phyloP scores from a whole-genome alignment of 352 stramenopile species.

The Globisporangium irregulare region DNA sequence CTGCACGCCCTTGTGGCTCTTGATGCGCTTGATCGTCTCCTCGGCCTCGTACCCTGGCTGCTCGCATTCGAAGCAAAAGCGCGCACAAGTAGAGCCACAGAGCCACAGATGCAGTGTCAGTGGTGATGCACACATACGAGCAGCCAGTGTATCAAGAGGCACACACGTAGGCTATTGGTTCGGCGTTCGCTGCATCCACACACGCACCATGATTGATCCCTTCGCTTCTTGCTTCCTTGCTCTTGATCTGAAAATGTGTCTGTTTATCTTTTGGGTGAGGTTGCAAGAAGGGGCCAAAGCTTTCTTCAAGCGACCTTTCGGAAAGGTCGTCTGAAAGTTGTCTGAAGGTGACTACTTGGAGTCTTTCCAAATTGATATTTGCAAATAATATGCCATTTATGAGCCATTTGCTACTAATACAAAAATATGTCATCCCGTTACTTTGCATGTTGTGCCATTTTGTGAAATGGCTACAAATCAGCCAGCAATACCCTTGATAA shows the following conservation, averaged over 20 bases:
- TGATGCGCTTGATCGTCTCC: constrained; percentile 93
- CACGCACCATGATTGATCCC: constrained; percentile 6
- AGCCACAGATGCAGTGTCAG: neutral
- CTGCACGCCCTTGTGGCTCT: constrained; percentile 92
- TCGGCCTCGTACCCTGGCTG: constrained; percentile 90
- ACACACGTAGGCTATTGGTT: neutral
- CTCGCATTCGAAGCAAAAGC: neutral
- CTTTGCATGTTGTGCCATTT: too few relatives aligned
- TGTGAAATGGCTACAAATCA: too few relatives aligned
- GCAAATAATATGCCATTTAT: too few relatives aligned
- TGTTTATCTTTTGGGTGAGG: neutral
- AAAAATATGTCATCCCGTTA: too few relatives aligned
- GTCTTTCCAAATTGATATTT: neutral
- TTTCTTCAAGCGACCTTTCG: constrained; percentile 1
- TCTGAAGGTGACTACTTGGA: neutral
- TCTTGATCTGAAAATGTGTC: neutral
- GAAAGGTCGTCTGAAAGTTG: constrained; percentile 6
- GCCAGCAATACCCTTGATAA: too few relatives aligned
- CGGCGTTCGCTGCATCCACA: neutral
- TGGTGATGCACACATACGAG: neutral
- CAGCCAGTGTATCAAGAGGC: neutral
- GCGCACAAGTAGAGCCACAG: neutral
- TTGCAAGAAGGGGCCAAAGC: constrained; percentile 1
- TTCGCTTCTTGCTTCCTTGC: neutral
- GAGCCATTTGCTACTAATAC: too few relatives aligned